Base-by-base conservation (phyloP, 805 yeast genomes). In the Candida andamanensis region DNA sequence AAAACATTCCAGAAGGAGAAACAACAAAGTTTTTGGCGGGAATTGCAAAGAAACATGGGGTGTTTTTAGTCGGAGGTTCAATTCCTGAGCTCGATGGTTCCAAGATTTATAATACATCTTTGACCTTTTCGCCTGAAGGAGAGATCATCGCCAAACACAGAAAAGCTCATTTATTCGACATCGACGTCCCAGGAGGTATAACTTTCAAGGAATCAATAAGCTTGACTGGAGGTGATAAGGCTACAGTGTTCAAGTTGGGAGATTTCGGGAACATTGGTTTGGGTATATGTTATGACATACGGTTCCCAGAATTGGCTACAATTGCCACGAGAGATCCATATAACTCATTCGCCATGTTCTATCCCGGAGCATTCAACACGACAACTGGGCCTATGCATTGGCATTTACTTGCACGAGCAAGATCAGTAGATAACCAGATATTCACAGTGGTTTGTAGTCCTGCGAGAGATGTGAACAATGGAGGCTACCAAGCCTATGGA, bases 101-200 rank as follows among this genome's bases (percentile, higher is more conserved):
- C 24, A 79, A 78, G 24, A 42, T 56, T 14, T 56, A 42, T 68
- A 89, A 89, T 63, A 90, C 97, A 6, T 80, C 86, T 4, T 52
- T 85, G 36, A 76, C 94, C 3, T 90, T 85, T 52, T 58, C 76
- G 39, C 80, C 80, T 2, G 28, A 54, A 2, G 98, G 98, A 3
- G 70, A 77, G 24, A 65, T 89, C 35, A 74, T 90, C 34, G 96
- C 86, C 29, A 84, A 80, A 49, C 97, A 56, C 56, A 74, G 97
- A 45, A 90, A 90, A 51, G 89, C 78, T 3, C 98, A 90, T 53
- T 58, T 90, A 40, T 90, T 90, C 49, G 97, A 90, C 52, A 85
- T 90, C 36, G 92, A 86, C 43, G 86, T 90, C 33, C 96, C 97
- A 1, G 80, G 81, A 28, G 89, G 90, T 31, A 87, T 92, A 52